Conservation (phyloP, 169 alveolate genomes). For the Perkinsus olseni region DNA sequence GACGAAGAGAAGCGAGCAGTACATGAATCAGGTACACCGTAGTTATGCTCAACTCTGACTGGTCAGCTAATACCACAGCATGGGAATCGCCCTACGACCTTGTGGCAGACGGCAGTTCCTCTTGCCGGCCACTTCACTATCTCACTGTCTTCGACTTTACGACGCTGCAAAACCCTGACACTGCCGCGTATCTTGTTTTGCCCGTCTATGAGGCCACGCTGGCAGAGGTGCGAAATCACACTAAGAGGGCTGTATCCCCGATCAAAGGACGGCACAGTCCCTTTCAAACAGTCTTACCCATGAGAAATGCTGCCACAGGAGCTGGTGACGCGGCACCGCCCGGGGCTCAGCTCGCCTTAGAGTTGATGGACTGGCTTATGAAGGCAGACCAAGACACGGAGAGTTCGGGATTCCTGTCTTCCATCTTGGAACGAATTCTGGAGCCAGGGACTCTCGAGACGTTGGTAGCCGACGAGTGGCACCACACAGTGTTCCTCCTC, state of each 20-base stretch:
- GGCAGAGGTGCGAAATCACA: background rate
- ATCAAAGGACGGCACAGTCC: background rate
- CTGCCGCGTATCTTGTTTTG: background rate
- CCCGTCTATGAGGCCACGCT: background rate
- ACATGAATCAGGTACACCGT: background rate
- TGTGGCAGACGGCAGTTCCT: background rate
- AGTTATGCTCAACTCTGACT: background rate
- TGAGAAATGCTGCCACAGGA: background rate
- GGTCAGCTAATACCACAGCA: background rate
- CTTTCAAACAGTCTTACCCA: background rate
- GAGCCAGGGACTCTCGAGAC: background rate
- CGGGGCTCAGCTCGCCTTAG: background rate
- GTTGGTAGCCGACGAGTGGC: background rate
- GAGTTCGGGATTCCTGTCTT: background rate
- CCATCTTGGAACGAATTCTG: background rate
- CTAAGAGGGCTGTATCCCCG: background rate
- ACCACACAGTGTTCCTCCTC: background rate
- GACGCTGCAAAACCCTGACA: background rate
- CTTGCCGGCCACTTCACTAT: background rate
- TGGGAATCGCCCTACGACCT: background rate
- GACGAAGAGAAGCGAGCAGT: too few relatives aligned
- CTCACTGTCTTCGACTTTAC: background rate
- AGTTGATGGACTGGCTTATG: background rate
- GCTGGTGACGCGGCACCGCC: background rate
- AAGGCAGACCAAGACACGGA: background rate